Evolutionary conservation across 208 protist genomes (phyloP).

Genomic region (Crithidia sp.): DNA sequence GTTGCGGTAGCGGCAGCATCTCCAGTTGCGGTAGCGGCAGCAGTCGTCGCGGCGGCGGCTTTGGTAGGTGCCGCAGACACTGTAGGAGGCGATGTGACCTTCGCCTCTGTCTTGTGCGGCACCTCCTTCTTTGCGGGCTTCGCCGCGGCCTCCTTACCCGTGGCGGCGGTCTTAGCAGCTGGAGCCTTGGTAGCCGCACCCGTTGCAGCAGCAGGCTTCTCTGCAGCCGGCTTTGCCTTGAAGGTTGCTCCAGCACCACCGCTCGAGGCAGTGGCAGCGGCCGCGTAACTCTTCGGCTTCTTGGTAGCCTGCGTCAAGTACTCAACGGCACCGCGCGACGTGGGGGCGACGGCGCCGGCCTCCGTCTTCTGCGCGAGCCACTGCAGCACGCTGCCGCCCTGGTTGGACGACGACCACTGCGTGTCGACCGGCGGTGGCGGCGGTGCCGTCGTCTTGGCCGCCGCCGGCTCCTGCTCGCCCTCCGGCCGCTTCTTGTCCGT

Average conservation of each 20-base stretch:
- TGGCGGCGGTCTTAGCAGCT: neutral
- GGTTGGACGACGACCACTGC: constrained; percentile 35
- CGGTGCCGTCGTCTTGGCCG: neutral
- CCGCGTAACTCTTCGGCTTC: constrained; percentile 25
- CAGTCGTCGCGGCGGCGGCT: neutral
- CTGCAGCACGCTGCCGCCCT: constrained; percentile 63
- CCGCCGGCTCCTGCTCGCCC: constrained; percentile 10
- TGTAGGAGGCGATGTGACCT: neutral
- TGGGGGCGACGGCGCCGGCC: constrained; percentile 8
- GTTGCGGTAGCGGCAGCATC: neutral
- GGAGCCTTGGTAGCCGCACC: neutral
- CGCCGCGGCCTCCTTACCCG: constrained; percentile 9
- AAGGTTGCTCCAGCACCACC: neutral
- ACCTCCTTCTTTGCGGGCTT: constrained; percentile 20
- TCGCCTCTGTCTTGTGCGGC: constrained; percentile 8
- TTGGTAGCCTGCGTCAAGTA: constrained; percentile 63
- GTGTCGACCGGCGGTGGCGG: constrained; percentile 12
- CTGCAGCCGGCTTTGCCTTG: constrained; percentile 13
- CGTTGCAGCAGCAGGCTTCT: neutral
- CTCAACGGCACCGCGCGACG: constrained; percentile 55
- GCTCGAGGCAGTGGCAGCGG: neutral
- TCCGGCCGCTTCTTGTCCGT: constrained; percentile 22
- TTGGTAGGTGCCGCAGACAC: neutral
- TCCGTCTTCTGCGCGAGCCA: constrained; percentile 71
- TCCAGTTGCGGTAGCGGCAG: neutral